Evolutionary conservation across 192 early-diverging fungal species (phyloP).

Genomic region (Lobulomyces angularis): DNA sequence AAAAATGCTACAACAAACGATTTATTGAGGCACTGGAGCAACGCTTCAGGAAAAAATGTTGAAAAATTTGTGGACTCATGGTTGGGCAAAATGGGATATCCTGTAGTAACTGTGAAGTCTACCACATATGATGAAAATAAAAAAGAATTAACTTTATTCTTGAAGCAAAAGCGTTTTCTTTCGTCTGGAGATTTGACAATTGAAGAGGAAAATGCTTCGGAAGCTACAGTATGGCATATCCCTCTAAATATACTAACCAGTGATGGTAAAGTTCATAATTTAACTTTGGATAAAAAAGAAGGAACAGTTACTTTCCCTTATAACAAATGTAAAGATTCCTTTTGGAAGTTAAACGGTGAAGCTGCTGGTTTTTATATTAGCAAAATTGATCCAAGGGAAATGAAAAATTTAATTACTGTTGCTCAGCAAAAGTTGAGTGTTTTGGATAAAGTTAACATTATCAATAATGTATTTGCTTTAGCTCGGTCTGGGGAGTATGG

Average conservation of each 20-base stretch:
- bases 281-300: too few species aligned
- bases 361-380: conserved; percentile 75
- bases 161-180: conserved; percentile 76
- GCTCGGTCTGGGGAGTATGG: conserved; percentile 73
- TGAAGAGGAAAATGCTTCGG: conserved; percentile 52
- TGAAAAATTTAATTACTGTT: conserved; percentile 31
- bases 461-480: conserved; percentile 71
- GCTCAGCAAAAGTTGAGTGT: too few species aligned
- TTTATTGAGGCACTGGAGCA: conserved; percentile 72
- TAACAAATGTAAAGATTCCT: too few species aligned
- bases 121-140: conserved; percentile 29
- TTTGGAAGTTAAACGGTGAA: conserved; percentile 77
- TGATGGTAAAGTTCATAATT: too few species aligned
- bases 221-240: conserved; percentile 77
- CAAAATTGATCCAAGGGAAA: conserved; percentile 62
- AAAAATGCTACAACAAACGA: conserved; percentile 77
- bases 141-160: conserved; percentile 33
- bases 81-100: conserved; percentile 79
- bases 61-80: conserved; percentile 73
- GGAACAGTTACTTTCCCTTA: too few species aligned
- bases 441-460: conserved; percentile 67
- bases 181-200: conserved; percentile 61
- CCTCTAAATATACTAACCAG: too few species aligned
- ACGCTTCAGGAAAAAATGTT: conserved; percentile 70
- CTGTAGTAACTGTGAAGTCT: conserved; percentile 60